phyloP scores from a whole-genome alignment of 1,284 basidiomycete genomes.

The Inonotus obliquus region DNA sequence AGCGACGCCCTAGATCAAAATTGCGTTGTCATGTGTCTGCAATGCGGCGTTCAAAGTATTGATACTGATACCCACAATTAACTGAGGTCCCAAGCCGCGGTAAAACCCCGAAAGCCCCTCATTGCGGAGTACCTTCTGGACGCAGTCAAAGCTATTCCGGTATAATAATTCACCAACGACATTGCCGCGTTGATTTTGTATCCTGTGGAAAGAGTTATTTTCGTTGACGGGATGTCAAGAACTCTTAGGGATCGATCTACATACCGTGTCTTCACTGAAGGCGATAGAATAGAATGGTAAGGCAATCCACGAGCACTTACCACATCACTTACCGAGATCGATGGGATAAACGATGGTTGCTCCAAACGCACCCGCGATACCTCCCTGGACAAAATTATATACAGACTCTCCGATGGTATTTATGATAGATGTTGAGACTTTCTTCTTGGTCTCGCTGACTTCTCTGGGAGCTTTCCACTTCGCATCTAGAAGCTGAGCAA shows the following conservation, averaged over 20 bases:
- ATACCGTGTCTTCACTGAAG: conserved; percentile 57
- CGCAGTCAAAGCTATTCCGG: conserved; percentile 93
- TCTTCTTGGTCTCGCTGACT: conserved; percentile 33
- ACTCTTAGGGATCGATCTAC: conserved; percentile 22
- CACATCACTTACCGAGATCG: conserved; percentile 70
- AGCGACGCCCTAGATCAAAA: conserved; percentile 78
- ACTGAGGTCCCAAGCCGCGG: conserved; percentile 91
- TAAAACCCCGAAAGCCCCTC: conserved; percentile 96
- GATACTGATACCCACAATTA: conserved; percentile 58
- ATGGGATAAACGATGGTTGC: conserved; percentile 94
- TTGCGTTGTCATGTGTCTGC: conserved; percentile 15
- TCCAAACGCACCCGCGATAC: conserved; percentile 89
- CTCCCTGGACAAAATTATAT: conserved; percentile 90
- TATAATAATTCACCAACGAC: conserved; percentile 94
- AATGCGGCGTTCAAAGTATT: background rate
- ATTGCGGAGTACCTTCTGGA: conserved; percentile 90
- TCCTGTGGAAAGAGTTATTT: conserved; percentile 40
- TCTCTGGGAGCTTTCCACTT: conserved; percentile 73
- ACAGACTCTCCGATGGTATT: conserved; percentile 54
- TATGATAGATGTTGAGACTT: conserved; percentile 31
- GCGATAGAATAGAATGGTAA: background rate
- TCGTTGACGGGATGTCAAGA: conserved; percentile 4
- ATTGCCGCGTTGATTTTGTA: conserved; percentile 96
- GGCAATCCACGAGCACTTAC: conserved; percentile 8
- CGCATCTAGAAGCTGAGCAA: conserved; percentile 85